Conservation (phyloP, 768 basidiomycete species). For the Rhodocollybia butyracea region DNA sequence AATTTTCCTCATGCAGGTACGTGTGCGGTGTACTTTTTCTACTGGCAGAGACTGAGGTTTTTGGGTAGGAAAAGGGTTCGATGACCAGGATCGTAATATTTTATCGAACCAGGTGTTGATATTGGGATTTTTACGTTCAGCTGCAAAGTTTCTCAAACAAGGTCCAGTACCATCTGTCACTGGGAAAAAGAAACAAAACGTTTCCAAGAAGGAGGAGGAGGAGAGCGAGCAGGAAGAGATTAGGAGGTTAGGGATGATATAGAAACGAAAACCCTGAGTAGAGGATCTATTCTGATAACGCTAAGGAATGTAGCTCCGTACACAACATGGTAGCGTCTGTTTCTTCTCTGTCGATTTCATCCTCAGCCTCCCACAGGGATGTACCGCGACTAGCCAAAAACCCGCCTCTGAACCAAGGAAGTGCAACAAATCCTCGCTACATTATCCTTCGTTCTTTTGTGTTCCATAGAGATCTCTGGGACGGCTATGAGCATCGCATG, state of each 20-base stretch:
- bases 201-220: conserved; percentile 41
- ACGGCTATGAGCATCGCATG: conserved; percentile 91
- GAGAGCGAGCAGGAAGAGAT: conserved; percentile 33
- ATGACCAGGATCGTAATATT: conserved; percentile 92
- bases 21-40: conserved; percentile 1
- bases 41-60: neutral
- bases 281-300: conserved; percentile 84
- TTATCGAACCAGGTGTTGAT: conserved; percentile 83
- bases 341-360: no score
- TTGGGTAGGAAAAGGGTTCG: conserved; percentile 74
- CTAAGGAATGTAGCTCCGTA: conserved; percentile 86
- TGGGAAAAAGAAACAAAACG: conserved; percentile 41
- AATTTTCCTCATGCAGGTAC: conserved; percentile 93
- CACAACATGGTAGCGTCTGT: conserved; percentile 88
- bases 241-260: conserved; percentile 20
- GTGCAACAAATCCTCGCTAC: conserved; percentile 61
- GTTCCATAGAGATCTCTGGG: conserved; percentile 70
- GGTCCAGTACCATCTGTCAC: conserved; percentile 52
- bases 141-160: conserved; percentile 50
- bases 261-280: conserved; percentile 12
- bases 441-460: conserved; percentile 73
- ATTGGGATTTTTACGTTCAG: conserved; percentile 78
- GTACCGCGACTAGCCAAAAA: conserved; percentile 71
- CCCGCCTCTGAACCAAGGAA: conserved; percentile 50
- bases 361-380: no score